Conservation (phyloP, 495 filamentous ascomycete genomes). For the Chaetomium fimeti region DNA sequence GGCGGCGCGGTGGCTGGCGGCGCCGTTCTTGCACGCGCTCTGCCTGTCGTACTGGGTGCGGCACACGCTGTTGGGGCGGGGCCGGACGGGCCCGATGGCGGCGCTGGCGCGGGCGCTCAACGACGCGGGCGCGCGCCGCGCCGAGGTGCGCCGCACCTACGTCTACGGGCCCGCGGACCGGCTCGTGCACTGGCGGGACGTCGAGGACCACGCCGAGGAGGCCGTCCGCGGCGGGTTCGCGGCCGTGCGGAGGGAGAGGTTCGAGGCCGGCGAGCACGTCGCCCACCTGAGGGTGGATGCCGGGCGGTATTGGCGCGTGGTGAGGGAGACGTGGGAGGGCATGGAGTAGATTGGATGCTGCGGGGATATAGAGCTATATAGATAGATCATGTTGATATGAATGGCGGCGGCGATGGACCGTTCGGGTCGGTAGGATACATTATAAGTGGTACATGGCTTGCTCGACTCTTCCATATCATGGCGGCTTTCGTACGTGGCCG, state of each 20-base stretch:
- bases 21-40: slow-evolving; percentile 35
- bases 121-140: slow-evolving; percentile 26
- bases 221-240: slow-evolving; percentile 35
- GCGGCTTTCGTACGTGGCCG: not conserved
- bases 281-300: slow-evolving; percentile 41
- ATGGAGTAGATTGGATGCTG: not conserved
- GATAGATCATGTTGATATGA: not conserved
- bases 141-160: slow-evolving; percentile 43
- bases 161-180: slow-evolving; percentile 43
- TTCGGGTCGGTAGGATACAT: not conserved
- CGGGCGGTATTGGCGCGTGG: slow-evolving; percentile 45
- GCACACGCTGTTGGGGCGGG: slow-evolving; percentile 26
- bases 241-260: slow-evolving; percentile 37
- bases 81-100: slow-evolving; percentile 32
- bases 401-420: not conserved
- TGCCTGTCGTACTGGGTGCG: slow-evolving; percentile 34
- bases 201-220: slow-evolving; percentile 42
- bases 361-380: not conserved
- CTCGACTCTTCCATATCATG: too few relatives aligned
- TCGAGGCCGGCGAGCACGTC: slow-evolving; percentile 44
- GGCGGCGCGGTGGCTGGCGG: slow-evolving; percentile 18
- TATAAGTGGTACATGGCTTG: not conserved
- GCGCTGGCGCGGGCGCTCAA: slow-evolving; percentile 35
- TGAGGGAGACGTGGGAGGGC: slow-evolving; percentile 42
- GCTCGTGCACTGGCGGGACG: slow-evolving; percentile 42